Percentiles rank a stretch among this genome's conserved stretches.
phyloP scores from a whole-genome alignment of 805 yeast species.

The Cyberlindnera nakhonratchasimensis region DNA sequence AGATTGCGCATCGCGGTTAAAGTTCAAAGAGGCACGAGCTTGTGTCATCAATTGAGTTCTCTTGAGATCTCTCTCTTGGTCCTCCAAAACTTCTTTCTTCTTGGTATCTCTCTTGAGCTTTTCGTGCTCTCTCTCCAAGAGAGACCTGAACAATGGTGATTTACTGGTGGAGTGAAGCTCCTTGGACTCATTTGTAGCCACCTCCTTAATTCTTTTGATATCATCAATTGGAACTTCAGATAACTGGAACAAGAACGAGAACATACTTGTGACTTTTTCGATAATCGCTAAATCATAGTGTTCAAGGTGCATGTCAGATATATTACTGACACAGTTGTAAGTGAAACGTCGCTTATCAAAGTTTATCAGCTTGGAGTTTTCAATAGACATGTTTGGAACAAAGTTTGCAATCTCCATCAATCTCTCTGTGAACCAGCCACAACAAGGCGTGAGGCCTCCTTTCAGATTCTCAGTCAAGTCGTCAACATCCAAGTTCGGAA shows the following conservation, averaged over 20 bases:
- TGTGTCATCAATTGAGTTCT: constrained; percentile 31
- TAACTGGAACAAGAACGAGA: constrained; percentile 51
- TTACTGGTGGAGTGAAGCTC: constrained; percentile 34
- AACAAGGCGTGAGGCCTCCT: constrained; percentile 69
- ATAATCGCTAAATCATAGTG: constrained; percentile 32
- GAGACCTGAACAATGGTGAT: constrained; percentile 41
- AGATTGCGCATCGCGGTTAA: constrained; percentile 11
- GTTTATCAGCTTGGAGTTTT: constrained; percentile 63
- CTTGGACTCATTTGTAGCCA: constrained; percentile 42
- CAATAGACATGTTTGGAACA: constrained; percentile 74
- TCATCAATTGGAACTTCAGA: constrained; percentile 30
- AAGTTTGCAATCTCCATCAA: constrained; percentile 70
- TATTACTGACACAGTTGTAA: constrained; percentile 55
- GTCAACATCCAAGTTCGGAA: constrained; percentile 35
- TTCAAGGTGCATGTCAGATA: constrained; percentile 37
- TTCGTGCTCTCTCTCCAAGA: constrained; percentile 47
- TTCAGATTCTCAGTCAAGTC: constrained; percentile 28
- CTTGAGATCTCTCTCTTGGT: constrained; percentile 37
- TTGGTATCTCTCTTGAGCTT: constrained; percentile 50
- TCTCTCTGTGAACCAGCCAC: constrained; percentile 88
- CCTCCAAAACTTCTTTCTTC: constrained; percentile 38
- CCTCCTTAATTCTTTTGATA: constrained; percentile 37
- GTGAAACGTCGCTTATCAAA: constrained; percentile 80
- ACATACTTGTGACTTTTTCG: constrained; percentile 36
- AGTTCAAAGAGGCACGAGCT: constrained; percentile 22